A percentile compares a stretch with the other conserved stretches of the same genome.
Evolutionary conservation across 2,329 filamentous ascomycete genomes (phyloP).

Genomic region (Colletotrichum acutatum): DNA sequence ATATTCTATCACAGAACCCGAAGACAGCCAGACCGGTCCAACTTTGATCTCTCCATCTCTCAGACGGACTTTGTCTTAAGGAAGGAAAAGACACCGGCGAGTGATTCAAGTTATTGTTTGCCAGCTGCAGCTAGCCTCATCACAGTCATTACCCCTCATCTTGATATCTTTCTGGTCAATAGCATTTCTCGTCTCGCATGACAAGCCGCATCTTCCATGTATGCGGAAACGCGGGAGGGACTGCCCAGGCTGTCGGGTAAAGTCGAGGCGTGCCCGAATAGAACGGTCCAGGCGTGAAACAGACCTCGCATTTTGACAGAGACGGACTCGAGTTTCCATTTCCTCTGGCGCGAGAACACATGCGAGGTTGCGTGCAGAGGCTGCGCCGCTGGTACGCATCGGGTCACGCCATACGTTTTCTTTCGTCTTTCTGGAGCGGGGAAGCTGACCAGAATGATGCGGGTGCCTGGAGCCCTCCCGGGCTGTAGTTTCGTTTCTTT

Average conservation of each 20-base stretch:
- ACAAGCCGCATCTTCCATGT: not conserved
- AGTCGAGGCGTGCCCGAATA: not conserved
- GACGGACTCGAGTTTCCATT: too few relatives aligned
- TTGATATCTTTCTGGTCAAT: not conserved
- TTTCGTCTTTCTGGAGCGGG: not conserved
- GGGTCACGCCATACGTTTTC: not conserved
- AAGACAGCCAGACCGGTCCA: not conserved
- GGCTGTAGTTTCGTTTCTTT: not conserved
- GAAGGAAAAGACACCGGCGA: not conserved
- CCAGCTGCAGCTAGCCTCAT: not conserved
- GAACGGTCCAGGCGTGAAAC: not conserved
- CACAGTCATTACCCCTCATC: not conserved
- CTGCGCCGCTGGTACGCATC: constrained; percentile 1
- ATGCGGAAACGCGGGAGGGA: not conserved
- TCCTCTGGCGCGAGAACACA: not conserved
- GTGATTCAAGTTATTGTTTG: not conserved
- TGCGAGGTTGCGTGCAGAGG: not conserved
- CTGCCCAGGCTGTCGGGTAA: not conserved
- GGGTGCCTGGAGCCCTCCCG: not conserved
- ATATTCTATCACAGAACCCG: not conserved
- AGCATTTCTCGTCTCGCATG: not conserved
- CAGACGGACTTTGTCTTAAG: not conserved
- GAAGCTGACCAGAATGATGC: not conserved
- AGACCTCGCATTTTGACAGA: not conserved
- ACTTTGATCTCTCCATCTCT: not conserved